phyloP scores from a whole-genome alignment of 495 filamentous ascomycete species.

The Hypoxylon crocopeplum region DNA sequence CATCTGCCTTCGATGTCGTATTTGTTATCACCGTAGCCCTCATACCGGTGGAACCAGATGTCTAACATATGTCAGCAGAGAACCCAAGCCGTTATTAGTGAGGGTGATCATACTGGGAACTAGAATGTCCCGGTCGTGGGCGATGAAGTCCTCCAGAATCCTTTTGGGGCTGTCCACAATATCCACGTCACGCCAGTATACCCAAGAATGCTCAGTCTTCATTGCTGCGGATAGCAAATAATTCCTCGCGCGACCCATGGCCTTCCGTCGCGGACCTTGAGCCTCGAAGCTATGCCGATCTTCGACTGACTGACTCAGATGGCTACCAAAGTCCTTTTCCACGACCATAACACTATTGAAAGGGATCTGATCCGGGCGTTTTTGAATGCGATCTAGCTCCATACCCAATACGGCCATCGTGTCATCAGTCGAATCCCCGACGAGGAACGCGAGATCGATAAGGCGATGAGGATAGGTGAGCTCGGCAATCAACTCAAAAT shows the following conservation, averaged over 20 bases:
- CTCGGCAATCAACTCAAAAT: conserved; percentile 91
- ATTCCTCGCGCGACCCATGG: conserved; percentile 89
- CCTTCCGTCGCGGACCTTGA: conserved; percentile 88
- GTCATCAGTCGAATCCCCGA: conserved; percentile 89
- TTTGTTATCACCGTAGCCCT: conserved; percentile 75
- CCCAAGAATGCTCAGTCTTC: conserved; percentile 95
- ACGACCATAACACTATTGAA: conserved; percentile 86
- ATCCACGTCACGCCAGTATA: conserved; percentile 98
- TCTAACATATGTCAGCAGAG: conserved; percentile 63
- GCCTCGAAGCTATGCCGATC: conserved; percentile 86
- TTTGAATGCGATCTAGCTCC: conserved; percentile 89
- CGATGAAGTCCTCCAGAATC: conserved; percentile 94
- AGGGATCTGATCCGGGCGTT: conserved; percentile 73
- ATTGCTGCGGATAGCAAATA: conserved; percentile 86
- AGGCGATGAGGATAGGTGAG: conserved; percentile 94
- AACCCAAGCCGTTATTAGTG: background rate
- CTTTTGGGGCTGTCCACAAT: conserved; percentile 86
- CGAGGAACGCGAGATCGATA: conserved; percentile 94
- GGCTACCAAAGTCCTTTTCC: conserved; percentile 85
- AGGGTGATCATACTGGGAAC: conserved; percentile 80
- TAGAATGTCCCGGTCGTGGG: conserved; percentile 89
- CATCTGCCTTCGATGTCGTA: conserved; percentile 93
- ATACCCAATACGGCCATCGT: conserved; percentile 79
- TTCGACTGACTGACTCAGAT: conserved; percentile 74
- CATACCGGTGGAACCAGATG: conserved; percentile 97